Conservation (phyloP, 192 early-diverging fungal species). For the Anaeromyces robustus region DNA sequence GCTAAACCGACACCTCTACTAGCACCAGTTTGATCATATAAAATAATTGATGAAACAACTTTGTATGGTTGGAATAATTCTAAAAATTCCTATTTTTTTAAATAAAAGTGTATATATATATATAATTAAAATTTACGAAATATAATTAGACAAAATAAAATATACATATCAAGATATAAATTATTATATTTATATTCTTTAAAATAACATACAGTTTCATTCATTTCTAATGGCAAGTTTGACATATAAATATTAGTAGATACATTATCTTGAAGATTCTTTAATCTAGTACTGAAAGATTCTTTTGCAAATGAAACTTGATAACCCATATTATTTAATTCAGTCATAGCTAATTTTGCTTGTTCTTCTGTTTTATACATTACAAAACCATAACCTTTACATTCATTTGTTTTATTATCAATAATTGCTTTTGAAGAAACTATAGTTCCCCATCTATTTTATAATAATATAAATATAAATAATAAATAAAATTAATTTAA, state of each 20-base stretch:
- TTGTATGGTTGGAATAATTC: slow-evolving; percentile 45
- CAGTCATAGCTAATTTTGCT: slow-evolving; percentile 50
- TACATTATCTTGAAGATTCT: slow-evolving; percentile 51
- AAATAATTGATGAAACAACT: slow-evolving; percentile 57
- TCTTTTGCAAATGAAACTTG: slow-evolving; percentile 66
- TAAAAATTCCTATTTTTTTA: slow-evolving; percentile 20
- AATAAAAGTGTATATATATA: neutral
- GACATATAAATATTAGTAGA: slow-evolving; percentile 76
- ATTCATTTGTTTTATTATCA: slow-evolving; percentile 57
- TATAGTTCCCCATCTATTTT: slow-evolving; percentile 46
- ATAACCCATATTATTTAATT: slow-evolving; percentile 41
- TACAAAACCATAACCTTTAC: slow-evolving; percentile 82
- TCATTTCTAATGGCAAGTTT: slow-evolving; percentile 59
- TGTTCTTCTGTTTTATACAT: slow-evolving; percentile 60
- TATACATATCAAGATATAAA: no score
- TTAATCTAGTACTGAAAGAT: slow-evolving; percentile 52
- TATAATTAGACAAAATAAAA: no score
- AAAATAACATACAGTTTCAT: slow-evolving; percentile 48
- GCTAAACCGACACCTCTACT: slow-evolving; percentile 72
- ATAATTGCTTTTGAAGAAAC: slow-evolving; percentile 72
- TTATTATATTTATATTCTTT: no score
- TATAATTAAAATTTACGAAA: no score
- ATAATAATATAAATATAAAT: neutral
- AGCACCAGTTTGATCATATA: slow-evolving; percentile 46
- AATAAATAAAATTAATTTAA: slow-evolving; percentile 3